Conservation (phyloP, 2,329 filamentous ascomycete species). For the Phyllosticta citrichinensis region DNA sequence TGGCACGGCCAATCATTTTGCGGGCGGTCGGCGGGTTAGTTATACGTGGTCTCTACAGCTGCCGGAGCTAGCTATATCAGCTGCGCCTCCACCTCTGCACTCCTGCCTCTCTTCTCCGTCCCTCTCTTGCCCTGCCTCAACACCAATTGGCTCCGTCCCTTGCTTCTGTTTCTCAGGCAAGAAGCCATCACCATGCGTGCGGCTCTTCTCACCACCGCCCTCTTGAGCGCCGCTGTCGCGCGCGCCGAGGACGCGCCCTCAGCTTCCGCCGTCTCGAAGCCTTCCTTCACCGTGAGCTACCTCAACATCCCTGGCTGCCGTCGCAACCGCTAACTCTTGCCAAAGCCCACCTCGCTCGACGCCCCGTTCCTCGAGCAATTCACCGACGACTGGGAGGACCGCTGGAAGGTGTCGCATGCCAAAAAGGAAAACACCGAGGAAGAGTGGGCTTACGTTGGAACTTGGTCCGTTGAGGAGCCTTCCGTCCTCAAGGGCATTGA, state of each 20-base stretch:
- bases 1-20: neutral
- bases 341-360: conserved; percentile 81
- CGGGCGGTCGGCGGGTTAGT: neutral
- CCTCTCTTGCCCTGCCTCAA: neutral
- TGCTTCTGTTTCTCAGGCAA: conserved; percentile 6
- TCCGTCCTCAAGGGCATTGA: conserved; percentile 81
- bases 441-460: conserved; percentile 95
- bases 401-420: conserved; percentile 91
- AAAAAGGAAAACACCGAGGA: conserved; percentile 84
- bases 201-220: conserved; percentile 60
- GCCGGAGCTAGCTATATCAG: conserved; percentile 7
- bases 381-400: conserved; percentile 85
- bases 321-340: conserved; percentile 13
- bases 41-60: conserved; percentile 5
- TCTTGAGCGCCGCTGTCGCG: conserved; percentile 62
- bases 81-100: conserved; percentile 6
- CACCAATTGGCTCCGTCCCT: conserved; percentile 7
- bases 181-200: conserved; percentile 61
- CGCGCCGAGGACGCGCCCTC: conserved; percentile 53
- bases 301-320: conserved; percentile 6
- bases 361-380: conserved; percentile 98
- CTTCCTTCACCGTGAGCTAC: conserved; percentile 75
- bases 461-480: conserved; percentile 96
- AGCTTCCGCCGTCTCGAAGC: conserved; percentile 44
- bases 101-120: neutral